Percentiles rank a stretch among this genome's conserved stretches.
phyloP scores from a whole-genome alignment of 1,284 basidiomycete species.

The Takashimella koratensis region DNA sequence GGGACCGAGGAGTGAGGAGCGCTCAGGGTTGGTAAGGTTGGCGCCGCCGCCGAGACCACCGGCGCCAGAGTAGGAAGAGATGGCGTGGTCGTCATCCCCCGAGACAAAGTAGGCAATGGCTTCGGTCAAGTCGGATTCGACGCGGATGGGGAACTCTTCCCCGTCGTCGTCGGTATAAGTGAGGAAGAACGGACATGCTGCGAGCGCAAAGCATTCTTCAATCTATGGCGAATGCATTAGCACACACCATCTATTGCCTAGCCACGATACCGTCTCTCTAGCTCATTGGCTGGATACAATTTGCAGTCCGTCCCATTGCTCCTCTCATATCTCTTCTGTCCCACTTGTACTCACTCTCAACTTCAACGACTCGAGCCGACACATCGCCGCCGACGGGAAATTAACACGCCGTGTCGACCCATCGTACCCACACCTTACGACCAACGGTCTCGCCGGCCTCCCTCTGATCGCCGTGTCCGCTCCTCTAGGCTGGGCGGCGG shows the following conservation, averaged over 20 bases:
- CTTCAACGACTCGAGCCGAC: slow-evolving; percentile 66
- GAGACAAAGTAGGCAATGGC: slow-evolving; percentile 79
- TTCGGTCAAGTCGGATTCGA: slow-evolving; percentile 71
- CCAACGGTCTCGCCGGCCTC: slow-evolving; percentile 62
- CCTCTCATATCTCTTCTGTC: no score
- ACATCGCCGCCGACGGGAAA: slow-evolving; percentile 70
- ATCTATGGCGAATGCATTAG: no score
- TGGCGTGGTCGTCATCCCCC: slow-evolving; percentile 63
- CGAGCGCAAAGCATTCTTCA: slow-evolving; percentile 75
- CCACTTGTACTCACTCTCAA: slow-evolving; percentile 57
- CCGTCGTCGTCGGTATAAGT: slow-evolving; percentile 81
- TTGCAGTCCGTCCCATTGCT: no score
- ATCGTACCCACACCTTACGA: slow-evolving; percentile 75
- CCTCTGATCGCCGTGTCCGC: no score
- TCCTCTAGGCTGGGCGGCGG: no score
- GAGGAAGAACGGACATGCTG: slow-evolving; percentile 63
- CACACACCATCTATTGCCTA: background rate
- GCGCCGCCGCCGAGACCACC: background rate
- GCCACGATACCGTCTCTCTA: background rate
- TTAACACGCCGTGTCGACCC: slow-evolving; percentile 67
- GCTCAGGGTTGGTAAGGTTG: background rate
- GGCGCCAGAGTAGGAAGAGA: slow-evolving; percentile 59
- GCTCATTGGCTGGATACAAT: background rate
- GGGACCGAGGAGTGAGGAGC: slow-evolving; percentile 1
- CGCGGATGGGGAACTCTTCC: slow-evolving; percentile 64